Base-by-base conservation (phyloP, 78 protist species). In the Isochrysis galbana region DNA sequence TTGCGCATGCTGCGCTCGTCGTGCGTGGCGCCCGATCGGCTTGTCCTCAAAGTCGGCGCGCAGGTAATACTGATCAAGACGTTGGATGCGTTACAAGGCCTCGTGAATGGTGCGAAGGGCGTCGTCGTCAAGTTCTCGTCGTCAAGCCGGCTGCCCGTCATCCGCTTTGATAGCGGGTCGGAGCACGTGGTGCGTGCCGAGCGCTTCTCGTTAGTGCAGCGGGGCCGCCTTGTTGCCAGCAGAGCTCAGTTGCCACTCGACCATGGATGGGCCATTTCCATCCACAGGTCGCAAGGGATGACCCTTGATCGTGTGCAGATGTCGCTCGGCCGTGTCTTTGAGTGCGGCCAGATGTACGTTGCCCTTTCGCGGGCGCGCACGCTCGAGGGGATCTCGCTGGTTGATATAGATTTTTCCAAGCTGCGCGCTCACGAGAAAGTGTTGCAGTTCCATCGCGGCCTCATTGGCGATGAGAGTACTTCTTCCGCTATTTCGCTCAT, bases 281-380 rank as follows among this genome's bases (percentile, higher is more conserved):
- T 94, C 41, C 95, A 94, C 91, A 84, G 55, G 42, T n/a, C 87
- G 23, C 95, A 94, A 72, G 95, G 95, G 32, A 45, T 90, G 94
- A 44, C 92, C 25, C 55, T 94, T 21, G 90, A 42, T 45, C 5
- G 87, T 7, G 51, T 94, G 61, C 89, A 69, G 82, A 72, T 91
- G 39, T 32, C 34, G 23, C 55, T 94, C 14, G 26, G 22, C 11
- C 67, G 48, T 48, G 86, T 36, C 51, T 94, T 94, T 38, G 95
- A 42, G 26, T 47, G 54, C 36, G 95, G 93, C 29, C 95, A 94
- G 77, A 46, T n/a, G 26, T 94, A 94, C 46, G 26, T 69, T 23
- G 26, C 77, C 38, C 77, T 23, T 23, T 69, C 77, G 38, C 77
- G 77, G 77, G 77, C 77, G 11, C 77, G 26, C 26, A 23, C 36